Conservation (phyloP, 2,329 filamentous ascomycete genomes). For the Rutstroemia sp. region DNA sequence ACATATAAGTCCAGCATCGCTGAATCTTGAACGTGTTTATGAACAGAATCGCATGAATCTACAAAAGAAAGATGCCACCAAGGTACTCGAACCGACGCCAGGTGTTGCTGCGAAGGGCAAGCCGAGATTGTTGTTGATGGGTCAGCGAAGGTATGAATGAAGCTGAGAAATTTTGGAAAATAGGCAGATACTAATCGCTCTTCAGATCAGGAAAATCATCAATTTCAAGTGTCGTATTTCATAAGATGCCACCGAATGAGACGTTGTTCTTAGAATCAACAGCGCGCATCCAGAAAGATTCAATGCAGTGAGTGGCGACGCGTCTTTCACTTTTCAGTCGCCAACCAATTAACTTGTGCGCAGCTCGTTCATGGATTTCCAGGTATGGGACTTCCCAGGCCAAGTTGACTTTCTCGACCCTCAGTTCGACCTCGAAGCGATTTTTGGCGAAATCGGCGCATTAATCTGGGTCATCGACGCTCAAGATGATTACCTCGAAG, state of each 20-base stretch:
- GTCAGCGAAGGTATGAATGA: conserved; percentile 70
- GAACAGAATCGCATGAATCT: conserved; percentile 51
- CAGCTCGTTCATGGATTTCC: conserved; percentile 98
- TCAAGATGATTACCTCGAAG: conserved; percentile 94
- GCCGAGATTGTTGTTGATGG: conserved; percentile 87
- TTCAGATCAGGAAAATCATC: conserved; percentile 93
- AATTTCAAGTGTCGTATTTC: conserved; percentile 97
- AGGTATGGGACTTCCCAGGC: conserved; percentile 95
- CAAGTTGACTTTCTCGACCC: conserved; percentile 90
- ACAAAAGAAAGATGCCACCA: conserved; percentile 39
- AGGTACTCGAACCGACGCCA: conserved; percentile 37
- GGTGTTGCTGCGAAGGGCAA: conserved; percentile 52
- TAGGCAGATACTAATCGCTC: conserved; percentile 16
- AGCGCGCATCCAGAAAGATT: conserved; percentile 87
- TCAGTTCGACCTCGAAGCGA: conserved; percentile 82
- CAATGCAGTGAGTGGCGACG: conserved; percentile 67
- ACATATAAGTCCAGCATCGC: conserved; percentile 48
- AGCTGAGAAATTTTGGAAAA: neutral
- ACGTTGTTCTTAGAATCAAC: conserved; percentile 95
- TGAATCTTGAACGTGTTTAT: conserved; percentile 56
- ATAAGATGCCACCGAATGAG: conserved; percentile 93
- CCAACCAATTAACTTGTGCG: conserved; percentile 8
- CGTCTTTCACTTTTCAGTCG: neutral
- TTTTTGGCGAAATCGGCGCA: conserved; percentile 90
- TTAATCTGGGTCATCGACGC: conserved; percentile 98